Conservation (phyloP, 2,329 filamentous ascomycete species). For the Xylaria sp. region DNA sequence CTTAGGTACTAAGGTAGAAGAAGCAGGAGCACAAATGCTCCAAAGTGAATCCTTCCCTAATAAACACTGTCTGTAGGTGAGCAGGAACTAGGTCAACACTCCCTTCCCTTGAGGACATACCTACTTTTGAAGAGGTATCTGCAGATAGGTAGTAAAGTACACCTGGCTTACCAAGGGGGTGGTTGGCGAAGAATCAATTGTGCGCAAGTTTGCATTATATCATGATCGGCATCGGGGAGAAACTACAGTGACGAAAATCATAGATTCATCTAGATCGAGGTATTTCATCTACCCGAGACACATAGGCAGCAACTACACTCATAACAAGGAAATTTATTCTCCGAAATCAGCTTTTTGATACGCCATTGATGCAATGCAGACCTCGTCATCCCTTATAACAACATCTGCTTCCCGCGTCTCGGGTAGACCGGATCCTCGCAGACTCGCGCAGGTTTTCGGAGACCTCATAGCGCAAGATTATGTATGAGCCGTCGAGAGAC, state of each 20-base stretch:
- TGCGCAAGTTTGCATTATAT: not conserved
- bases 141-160: not conserved
- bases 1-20: too few relatives aligned
- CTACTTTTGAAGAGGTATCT: not conserved
- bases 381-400: constrained; percentile 62
- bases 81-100: not conserved
- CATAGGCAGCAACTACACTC: constrained; percentile 11
- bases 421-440: constrained; percentile 54
- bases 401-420: constrained; percentile 54
- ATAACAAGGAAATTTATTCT: constrained; percentile 20
- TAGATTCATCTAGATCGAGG: constrained; percentile 33
- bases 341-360: constrained; percentile 52
- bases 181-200: not conserved
- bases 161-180: too few relatives aligned
- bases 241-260: constrained; percentile 1
- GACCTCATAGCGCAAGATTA: constrained; percentile 56
- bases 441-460: constrained; percentile 58
- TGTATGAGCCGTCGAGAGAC: constrained; percentile 26
- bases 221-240: not conserved
- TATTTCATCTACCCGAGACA: constrained; percentile 32
- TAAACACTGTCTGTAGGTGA: not conserved
- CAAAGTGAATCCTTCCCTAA: not conserved
- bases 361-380: constrained; percentile 64
- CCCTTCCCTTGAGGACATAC: too few relatives aligned
- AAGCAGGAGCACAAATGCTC: not conserved